Evolutionary conservation across 2,329 filamentous ascomycete species (phyloP), one percentile per base, ranked within the genome.

Genomic region (Lasiodiplodia citricola): DNA sequence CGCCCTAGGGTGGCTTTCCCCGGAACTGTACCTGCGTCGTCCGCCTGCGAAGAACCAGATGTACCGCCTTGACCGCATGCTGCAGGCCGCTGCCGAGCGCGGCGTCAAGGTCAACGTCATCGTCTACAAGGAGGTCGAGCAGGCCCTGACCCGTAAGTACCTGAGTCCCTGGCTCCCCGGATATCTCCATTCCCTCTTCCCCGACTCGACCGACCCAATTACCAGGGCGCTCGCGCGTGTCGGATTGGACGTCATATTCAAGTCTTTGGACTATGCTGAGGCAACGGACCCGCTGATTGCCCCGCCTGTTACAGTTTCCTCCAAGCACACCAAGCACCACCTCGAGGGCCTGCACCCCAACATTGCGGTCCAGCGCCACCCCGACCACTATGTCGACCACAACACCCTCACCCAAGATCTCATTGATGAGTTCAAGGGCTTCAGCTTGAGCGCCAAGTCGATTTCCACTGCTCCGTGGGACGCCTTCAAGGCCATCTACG

Each of bases 361-460:
- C 75, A 96, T 97, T 79, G 87, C 88, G 55, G 94, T 97, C 13
- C 96, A 97, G 79, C 87, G 94, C 23, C 93, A 97, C 77, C 95
- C 95, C 2, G 94, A 97, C 75, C 94, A 97, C 81, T 80, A 91
- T 4, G 92, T 93, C 1, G 92, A 91, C 73, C 87, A 88, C 58
- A 87, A 92, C 71, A 90, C 88, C 38, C 75, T 94, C 23, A 84
- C 88, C 50, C 87, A 88, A 0, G 85, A 83, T 0, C 83, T 91
- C 70, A 77, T 86, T 11, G 80, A 85, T 18, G 86, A 77, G 75
- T 88, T 85, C 77, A 84, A 88, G 74, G 84, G 87, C 68, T 77
- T 88, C 72, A 84, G 85, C 3, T 77, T 90, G 35, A 85, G 83
- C 70, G 83, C 87, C 1, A 83, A 85, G 4, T 85, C 83, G 44